Evolutionary conservation across 208 protist species (phyloP), one percentile per base, ranked within the genome.

Genomic region (Strigomonas culicis): DNA sequence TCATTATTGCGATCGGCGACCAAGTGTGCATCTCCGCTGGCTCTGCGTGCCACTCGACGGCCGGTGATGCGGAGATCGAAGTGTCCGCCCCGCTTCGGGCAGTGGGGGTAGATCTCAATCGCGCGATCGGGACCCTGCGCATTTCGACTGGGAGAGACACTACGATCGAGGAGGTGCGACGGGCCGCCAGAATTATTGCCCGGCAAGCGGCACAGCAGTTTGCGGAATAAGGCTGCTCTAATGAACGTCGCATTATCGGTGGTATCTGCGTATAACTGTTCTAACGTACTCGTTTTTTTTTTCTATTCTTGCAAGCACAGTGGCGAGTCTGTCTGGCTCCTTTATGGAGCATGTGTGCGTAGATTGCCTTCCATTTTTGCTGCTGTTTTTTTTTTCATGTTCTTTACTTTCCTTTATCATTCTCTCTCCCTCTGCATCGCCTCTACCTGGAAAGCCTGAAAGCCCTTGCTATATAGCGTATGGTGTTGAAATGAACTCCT

Each of bases 1-100:
- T 93, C 7, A 86, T 96, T 60, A 11, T 83, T 4, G 41, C 70
- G 6, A 68, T 91, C 1, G 86, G 83, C 2, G 70, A 94, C 49
- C 60, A 70, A 53, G 87, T 96, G 39, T 93, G 86, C 72, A 78
- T 96, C 56, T 94, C 88, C 0, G 84, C 90, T 17, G 90, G 90
- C 17, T 86, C 85, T 7, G 90, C 90, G 21, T 96, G 90, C 53
- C 87, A 96, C 72, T 80, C 87, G 25, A 76, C 80, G 2, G 65
- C 72, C 4, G 74, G 66, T 21, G 73, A 80, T 6, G 75, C 59
- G 24, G 57, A 74, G 11, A 72, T 93, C 49, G 67, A 79, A 11
- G 77, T 94, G 17, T 94, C 88, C 19, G 64, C 68, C 7, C 73
- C 88, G n/a, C 75, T 94, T 31, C 75, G 86, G 34, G 77, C 80